Conservation (phyloP, 2,329 filamentous ascomycete genomes). For the Penicillium palitans region DNA sequence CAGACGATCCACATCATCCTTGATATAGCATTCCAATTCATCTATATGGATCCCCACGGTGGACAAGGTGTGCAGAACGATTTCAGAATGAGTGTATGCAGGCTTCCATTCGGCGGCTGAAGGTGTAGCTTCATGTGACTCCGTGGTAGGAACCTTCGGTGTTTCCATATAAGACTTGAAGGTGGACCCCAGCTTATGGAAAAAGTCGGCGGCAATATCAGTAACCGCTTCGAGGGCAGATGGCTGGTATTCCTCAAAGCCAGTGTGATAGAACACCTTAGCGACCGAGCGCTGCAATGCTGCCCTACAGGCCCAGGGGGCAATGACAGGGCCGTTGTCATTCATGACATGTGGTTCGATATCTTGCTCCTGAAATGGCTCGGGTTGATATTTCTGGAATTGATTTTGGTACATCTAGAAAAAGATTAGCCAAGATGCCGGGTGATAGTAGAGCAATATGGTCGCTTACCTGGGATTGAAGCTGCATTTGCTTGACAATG, state of each 20-base stretch:
- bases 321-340: constrained; percentile 85
- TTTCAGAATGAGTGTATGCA: constrained; percentile 79
- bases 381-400: constrained; percentile 92
- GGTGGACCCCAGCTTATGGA: constrained; percentile 76
- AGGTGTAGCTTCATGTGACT: constrained; percentile 44
- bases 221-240: constrained; percentile 89
- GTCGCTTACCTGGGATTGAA: constrained; percentile 79
- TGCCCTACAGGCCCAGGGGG: constrained; percentile 75
- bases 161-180: constrained; percentile 81
- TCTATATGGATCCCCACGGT: constrained; percentile 83
- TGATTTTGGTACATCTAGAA: constrained; percentile 93
- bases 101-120: constrained; percentile 55
- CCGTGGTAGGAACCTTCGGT: constrained; percentile 66
- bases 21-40: constrained; percentile 79
- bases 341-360: constrained; percentile 86
- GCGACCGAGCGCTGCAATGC: constrained; percentile 87
- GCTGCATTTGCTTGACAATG: constrained; percentile 99
- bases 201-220: constrained; percentile 85
- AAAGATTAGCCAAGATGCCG: constrained; percentile 8
- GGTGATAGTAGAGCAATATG: not conserved
- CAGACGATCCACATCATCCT: constrained; percentile 88
- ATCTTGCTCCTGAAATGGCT: constrained; percentile 84
- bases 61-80: constrained; percentile 79
- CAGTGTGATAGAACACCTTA: constrained; percentile 93
- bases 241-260: constrained; percentile 95